phyloP scores from a whole-genome alignment of 139 green algal species.

The Chlorella sp. region DNA sequence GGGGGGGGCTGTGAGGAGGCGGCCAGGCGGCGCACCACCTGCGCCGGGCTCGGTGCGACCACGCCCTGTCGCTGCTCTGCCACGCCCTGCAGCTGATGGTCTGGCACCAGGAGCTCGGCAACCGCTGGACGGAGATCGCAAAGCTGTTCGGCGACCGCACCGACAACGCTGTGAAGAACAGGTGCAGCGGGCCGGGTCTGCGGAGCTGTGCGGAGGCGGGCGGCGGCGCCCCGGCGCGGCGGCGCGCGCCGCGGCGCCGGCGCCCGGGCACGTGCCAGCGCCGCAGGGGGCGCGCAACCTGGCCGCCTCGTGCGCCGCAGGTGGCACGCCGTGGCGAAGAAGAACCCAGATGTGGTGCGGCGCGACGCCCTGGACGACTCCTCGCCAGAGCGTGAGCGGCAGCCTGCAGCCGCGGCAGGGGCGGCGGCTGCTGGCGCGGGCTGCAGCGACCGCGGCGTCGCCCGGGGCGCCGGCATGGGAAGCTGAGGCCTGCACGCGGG shows the following conservation, averaged over 20 bases:
- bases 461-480: neutral
- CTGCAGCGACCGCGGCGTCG: neutral
- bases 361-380: neutral
- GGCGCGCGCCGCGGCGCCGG: constrained; percentile 32
- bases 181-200: too few species aligned
- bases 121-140: constrained; percentile 57
- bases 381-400: too few species aligned
- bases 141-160: constrained; percentile 50
- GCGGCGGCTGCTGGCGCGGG: too few species aligned
- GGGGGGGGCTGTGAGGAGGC: neutral
- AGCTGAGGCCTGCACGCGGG: neutral
- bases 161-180: constrained; percentile 61
- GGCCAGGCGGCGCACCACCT: neutral
- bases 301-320: too few species aligned
- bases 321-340: neutral
- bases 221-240: constrained; percentile 17
- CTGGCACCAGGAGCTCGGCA: constrained; percentile 34
- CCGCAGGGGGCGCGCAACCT: too few species aligned
- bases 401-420: too few species aligned
- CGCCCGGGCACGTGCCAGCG: neutral
- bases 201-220: constrained; percentile 20
- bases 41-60: neutral
- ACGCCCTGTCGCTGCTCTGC: neutral
- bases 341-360: constrained; percentile 2
- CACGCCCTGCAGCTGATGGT: constrained; percentile 20